These are phyloP conservation scores for Kwoniella europaea DNA, from an alignment of 768 basidiomycete genomes.

Conservation along the genomic window DNA sequence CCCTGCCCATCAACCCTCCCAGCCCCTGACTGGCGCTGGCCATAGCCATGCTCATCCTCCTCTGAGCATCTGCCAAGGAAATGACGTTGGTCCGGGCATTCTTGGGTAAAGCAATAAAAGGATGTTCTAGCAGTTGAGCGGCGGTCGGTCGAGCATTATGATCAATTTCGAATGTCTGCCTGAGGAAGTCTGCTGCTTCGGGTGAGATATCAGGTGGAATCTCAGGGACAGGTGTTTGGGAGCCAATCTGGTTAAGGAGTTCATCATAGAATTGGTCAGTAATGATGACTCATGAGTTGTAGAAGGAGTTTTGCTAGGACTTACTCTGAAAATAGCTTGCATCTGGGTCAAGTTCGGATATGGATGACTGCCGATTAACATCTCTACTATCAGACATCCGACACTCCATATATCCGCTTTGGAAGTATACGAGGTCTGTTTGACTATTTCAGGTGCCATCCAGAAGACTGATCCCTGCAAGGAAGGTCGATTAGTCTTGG, in stretches of 20 bases:
- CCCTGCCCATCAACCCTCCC: slow-evolving; percentile 32
- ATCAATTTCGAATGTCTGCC: slow-evolving; percentile 84
- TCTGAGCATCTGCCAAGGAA: slow-evolving; percentile 31
- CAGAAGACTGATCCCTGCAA: slow-evolving; percentile 98
- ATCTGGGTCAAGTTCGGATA: slow-evolving; percentile 96
- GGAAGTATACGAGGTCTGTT: slow-evolving; percentile 86
- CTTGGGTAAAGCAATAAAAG: slow-evolving; percentile 65
- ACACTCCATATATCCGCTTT: slow-evolving; percentile 98
- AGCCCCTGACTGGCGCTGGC: slow-evolving; percentile 33
- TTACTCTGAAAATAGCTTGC: slow-evolving; percentile 97
- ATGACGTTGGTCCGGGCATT: slow-evolving; percentile 13
- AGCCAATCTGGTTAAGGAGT: slow-evolving; percentile 72
- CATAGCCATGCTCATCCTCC: slow-evolving; percentile 39
- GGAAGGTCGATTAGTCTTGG: slow-evolving; percentile 83
- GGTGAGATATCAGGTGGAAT: slow-evolving; percentile 89
- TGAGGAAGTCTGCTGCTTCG: slow-evolving; percentile 85
- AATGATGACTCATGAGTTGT: not conserved
- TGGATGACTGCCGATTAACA: slow-evolving; percentile 94
- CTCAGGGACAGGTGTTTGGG: slow-evolving; percentile 74
- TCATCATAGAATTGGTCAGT: not conserved
- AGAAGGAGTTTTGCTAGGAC: slow-evolving; percentile 16
- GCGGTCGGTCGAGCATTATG: slow-evolving; percentile 81
- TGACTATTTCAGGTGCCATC: slow-evolving; percentile 99
- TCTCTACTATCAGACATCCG: slow-evolving; percentile 91
- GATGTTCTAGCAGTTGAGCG: slow-evolving; percentile 71